Conservation (phyloP, 2,329 filamentous ascomycete genomes). For the Calonectria honghensis region DNA sequence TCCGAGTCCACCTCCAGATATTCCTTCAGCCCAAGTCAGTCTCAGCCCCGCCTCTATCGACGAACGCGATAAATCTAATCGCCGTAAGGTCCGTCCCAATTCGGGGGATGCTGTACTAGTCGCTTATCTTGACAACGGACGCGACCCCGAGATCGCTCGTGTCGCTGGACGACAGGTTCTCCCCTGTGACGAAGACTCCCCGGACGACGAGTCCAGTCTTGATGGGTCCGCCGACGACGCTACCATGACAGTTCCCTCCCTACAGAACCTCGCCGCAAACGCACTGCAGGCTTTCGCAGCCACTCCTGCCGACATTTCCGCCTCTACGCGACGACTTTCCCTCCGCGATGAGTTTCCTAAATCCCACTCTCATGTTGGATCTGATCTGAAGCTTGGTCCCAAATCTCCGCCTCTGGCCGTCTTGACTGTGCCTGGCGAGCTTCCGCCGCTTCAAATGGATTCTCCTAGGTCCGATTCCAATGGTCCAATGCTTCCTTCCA, state of each 20-base stretch:
- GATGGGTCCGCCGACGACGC: conserved; percentile 41
- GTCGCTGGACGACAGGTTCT: conserved; percentile 73
- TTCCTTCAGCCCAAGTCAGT: conserved; percentile 60
- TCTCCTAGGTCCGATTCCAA: conserved; percentile 60
- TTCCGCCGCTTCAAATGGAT: conserved; percentile 63
- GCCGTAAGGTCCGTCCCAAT: conserved; percentile 72
- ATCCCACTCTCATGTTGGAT: conserved; percentile 9
- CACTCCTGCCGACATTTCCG: conserved; percentile 54
- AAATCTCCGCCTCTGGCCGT: conserved; percentile 51
- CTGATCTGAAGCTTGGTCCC: conserved; percentile 43
- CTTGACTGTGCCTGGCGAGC: conserved; percentile 54
- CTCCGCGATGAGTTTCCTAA: conserved; percentile 58
- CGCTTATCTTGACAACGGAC: conserved; percentile 76
- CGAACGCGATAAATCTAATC: conserved; percentile 70
- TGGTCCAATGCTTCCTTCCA: conserved; percentile 62
- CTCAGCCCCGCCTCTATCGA: conserved; percentile 55
- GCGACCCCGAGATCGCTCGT: conserved; percentile 78
- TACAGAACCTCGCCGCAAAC: conserved; percentile 59
- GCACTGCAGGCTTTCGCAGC: conserved; percentile 54
- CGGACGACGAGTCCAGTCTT: conserved; percentile 47
- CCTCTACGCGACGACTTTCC: conserved; percentile 58
- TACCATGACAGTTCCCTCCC: conserved; percentile 49
- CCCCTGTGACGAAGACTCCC: conserved; percentile 63
- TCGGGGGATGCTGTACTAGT: conserved; percentile 82
- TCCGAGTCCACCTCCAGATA: conserved; percentile 61